Percentiles rank a stretch among this genome's conserved stretches.
Evolutionary conservation across 2,329 filamentous ascomycete genomes (phyloP).

Genomic region (Aureobasidium sp.): DNA sequence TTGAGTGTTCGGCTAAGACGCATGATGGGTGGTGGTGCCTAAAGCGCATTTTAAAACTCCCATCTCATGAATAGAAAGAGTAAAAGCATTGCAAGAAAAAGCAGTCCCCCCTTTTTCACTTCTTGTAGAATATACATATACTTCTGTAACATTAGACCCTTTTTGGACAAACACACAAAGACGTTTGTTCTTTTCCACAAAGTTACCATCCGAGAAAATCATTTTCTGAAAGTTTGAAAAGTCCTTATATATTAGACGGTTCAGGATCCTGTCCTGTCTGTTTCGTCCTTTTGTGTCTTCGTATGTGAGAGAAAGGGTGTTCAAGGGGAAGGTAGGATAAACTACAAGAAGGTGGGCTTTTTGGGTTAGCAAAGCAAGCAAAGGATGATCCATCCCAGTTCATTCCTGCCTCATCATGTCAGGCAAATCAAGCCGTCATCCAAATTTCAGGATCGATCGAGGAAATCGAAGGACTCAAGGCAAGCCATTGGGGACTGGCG

Average conservation of each 20-base stretch:
- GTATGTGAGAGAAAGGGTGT: neutral
- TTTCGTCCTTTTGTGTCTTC: neutral
- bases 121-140: neutral
- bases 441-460: neutral
- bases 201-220: neutral
- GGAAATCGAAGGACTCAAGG: too few species aligned
- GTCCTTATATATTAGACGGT: neutral
- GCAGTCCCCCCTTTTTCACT: neutral
- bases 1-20: neutral
- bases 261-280: neutral
- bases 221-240: neutral
- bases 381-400: neutral
- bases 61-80: neutral
- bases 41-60: neutral
- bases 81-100: neutral
- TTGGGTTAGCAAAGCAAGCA: neutral
- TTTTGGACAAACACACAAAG: neutral
- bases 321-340: neutral
- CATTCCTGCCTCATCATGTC: neutral
- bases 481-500: rapidly evolving
- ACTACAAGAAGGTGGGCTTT: neutral
- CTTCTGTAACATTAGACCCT: neutral
- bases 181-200: neutral
- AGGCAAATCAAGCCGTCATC: neutral
- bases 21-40: neutral